Conservation (phyloP, 495 filamentous ascomycete genomes). For the Neurospora sp. region DNA sequence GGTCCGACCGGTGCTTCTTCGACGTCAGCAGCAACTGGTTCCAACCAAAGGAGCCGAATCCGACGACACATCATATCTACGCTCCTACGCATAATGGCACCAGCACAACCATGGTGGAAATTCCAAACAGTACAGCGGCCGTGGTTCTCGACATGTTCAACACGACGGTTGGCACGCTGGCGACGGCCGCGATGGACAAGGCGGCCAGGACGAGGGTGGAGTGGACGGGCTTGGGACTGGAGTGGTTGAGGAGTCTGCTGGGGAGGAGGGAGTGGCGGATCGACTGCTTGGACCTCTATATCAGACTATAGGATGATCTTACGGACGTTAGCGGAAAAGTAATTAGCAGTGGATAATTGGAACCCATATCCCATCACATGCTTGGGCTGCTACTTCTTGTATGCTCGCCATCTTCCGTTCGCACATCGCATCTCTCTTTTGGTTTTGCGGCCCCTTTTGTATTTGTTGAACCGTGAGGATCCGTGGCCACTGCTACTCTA, state of each 20-base stretch:
- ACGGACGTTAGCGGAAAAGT: neutral
- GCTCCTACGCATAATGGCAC: constrained; percentile 24
- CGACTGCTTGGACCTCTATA: constrained; percentile 72
- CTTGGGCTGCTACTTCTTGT: neutral
- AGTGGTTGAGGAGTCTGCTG: constrained; percentile 70
- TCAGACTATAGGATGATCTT: constrained; percentile 45
- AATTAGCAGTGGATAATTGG: neutral
- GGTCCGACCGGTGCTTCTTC: constrained; percentile 84
- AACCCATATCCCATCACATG: neutral
- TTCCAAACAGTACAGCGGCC: constrained; percentile 3
- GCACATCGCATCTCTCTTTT: neutral
- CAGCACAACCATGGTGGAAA: constrained; percentile 22
- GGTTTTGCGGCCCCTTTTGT: neutral
- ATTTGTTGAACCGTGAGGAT: neutral
- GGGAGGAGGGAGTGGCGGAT: constrained; percentile 72
- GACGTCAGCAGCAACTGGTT: constrained; percentile 80
- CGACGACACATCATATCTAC: constrained; percentile 12
- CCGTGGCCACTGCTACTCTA: neutral
- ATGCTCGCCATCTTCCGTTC: neutral
- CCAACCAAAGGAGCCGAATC: constrained; percentile 40
- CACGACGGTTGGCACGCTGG: constrained; percentile 55
- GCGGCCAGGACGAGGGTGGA: constrained; percentile 43
- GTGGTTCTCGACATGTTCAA: constrained; percentile 54
- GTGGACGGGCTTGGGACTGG: constrained; percentile 73
- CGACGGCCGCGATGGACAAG: constrained; percentile 55